Percentiles rank a stretch among this genome's conserved stretches.
These are phyloP conservation scores for Chaetomium sp. DNA, from an alignment of 2,329 filamentous ascomycete species.

Conservation along the genomic window DNA sequence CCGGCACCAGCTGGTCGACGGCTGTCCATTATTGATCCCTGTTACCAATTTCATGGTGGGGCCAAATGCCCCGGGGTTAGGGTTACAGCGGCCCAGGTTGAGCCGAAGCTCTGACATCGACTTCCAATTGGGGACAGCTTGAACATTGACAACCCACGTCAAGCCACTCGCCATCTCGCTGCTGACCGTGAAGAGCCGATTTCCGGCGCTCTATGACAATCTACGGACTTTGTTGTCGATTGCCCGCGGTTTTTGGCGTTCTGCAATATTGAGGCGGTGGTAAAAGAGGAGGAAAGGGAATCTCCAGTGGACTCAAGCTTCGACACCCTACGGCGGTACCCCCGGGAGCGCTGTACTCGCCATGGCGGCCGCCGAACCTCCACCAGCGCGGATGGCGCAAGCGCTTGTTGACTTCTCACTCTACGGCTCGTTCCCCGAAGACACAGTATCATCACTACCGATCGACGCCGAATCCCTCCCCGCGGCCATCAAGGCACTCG, in stretches of 20 bases:
- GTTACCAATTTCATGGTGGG: neutral
- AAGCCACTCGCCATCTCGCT: too few species aligned
- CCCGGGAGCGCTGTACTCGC: neutral
- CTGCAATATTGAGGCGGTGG: too few species aligned
- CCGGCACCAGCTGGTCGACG: slow-evolving; percentile 1
- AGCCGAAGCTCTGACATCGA: slow-evolving; percentile 9
- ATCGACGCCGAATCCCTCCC: slow-evolving; percentile 33
- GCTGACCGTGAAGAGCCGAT: too few species aligned
- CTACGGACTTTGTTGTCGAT: too few species aligned
- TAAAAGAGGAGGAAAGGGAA: neutral
- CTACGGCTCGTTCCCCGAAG: slow-evolving; percentile 41
- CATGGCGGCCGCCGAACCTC: slow-evolving; percentile 16
- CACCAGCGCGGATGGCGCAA: slow-evolving; percentile 34
- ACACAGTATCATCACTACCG: slow-evolving; percentile 35
- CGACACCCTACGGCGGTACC: neutral
- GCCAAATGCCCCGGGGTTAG: neutral
- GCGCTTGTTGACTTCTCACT: slow-evolving; percentile 59
- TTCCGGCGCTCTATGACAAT: too few species aligned
- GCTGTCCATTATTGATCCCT: neutral
- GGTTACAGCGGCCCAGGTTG: neutral
- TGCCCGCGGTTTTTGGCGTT: too few species aligned
- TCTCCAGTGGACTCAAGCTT: neutral
- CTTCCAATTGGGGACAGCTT: slow-evolving; percentile 18
- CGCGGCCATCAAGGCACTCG: slow-evolving; percentile 36
- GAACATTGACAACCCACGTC: neutral